phyloP scores from a whole-genome alignment of 1,139 yeast species.

The Pichia sp. region DNA sequence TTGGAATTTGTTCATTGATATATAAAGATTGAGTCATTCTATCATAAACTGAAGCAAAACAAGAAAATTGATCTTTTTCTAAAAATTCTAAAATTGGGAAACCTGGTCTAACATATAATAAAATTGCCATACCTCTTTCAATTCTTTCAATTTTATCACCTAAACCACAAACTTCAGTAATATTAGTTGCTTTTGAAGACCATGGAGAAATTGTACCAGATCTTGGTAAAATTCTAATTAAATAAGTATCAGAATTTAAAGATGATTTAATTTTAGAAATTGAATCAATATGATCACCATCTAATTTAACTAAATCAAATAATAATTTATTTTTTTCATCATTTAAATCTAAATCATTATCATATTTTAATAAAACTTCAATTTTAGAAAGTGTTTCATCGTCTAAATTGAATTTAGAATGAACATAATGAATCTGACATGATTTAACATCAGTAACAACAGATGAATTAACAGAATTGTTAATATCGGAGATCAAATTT shows the following conservation, averaged over 20 bases:
- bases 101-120: constrained; percentile 63
- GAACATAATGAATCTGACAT: constrained; percentile 75
- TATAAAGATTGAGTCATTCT: constrained; percentile 87
- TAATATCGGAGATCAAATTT: constrained; percentile 65
- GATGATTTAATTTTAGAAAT: constrained; percentile 9
- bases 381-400: constrained; percentile 44
- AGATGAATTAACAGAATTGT: constrained; percentile 56
- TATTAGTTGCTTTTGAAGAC: constrained; percentile 98
- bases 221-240: constrained; percentile 81
- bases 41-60: constrained; percentile 73
- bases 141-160: constrained; percentile 65
- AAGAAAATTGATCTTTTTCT: constrained; percentile 37
- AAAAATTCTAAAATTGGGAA: constrained; percentile 56
- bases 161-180: constrained; percentile 82
- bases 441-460: constrained; percentile 67
- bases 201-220: constrained; percentile 97
- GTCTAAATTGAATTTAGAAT: constrained; percentile 39
- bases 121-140: constrained; percentile 80
- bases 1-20: constrained; percentile 50
- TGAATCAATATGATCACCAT: constrained; percentile 18
- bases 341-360: constrained; percentile 50
- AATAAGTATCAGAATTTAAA: constrained; percentile 39
- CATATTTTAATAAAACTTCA: constrained; percentile 67
- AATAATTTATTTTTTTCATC: constrained; percentile 48
- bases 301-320: constrained; percentile 34